A percentile compares a stretch with the other conserved stretches of the same genome.
Evolutionary conservation across 2,329 filamentous ascomycete species (phyloP).

Genomic region (Colletotrichum magnum): DNA sequence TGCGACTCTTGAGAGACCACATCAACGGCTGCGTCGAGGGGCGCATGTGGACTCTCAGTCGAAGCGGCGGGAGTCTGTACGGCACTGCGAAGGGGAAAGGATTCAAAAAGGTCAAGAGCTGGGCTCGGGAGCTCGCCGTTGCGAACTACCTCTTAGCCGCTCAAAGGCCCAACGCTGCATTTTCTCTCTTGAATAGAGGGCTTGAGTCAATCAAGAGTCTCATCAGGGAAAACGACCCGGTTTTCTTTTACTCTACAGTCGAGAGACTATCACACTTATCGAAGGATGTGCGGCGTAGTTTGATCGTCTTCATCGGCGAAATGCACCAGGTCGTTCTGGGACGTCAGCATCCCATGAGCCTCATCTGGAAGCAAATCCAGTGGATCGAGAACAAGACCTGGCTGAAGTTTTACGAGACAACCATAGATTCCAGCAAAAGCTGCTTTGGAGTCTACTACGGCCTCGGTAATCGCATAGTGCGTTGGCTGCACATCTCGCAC

Average conservation of each 20-base stretch:
- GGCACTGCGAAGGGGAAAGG: too few species aligned
- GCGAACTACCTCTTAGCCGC: too few species aligned
- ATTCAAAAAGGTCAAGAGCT: rapidly evolving
- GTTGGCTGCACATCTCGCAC: too few species aligned
- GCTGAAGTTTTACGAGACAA: too few species aligned
- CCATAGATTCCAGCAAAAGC: too few species aligned
- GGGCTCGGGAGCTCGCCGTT: background rate
- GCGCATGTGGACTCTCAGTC: background rate
- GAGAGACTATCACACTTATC: background rate
- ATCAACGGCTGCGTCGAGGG: background rate
- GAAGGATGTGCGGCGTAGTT: background rate
- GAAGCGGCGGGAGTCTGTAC: too few species aligned
- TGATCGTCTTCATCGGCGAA: background rate
- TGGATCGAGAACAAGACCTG: too few species aligned
- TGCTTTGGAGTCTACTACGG: too few species aligned
- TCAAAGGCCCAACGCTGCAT: too few species aligned
- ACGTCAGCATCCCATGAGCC: background rate
- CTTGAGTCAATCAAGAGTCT: background rate
- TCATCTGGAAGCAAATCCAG: background rate
- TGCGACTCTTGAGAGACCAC: background rate
- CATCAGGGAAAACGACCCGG: background rate
- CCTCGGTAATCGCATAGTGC: too few species aligned
- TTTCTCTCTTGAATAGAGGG: too few species aligned
- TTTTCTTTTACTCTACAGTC: background rate
- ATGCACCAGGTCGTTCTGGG: background rate